phyloP scores from a whole-genome alignment of 805 yeast species.

The Saccharomycopsis sp. region DNA sequence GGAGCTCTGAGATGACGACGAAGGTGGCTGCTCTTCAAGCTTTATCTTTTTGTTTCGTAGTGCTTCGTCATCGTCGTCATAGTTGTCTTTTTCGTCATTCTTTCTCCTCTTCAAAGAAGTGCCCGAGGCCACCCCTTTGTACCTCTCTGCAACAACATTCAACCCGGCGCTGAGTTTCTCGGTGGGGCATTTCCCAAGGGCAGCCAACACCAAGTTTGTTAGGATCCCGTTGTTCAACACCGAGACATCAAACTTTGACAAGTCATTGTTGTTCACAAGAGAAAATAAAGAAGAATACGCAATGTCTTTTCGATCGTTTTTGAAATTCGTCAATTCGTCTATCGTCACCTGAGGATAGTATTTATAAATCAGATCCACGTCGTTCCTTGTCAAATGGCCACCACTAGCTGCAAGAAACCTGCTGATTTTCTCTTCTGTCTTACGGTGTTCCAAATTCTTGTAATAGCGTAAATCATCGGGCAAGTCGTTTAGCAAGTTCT shows the following conservation, averaged over 20 bases:
- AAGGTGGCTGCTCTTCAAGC: neutral
- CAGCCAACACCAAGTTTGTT: slow-evolving; percentile 54
- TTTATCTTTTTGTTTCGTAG: slow-evolving; percentile 12
- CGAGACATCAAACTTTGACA: slow-evolving; percentile 62
- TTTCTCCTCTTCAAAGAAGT: slow-evolving; percentile 15
- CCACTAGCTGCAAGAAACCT: slow-evolving; percentile 22
- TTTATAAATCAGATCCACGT: slow-evolving; percentile 14
- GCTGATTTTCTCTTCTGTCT: slow-evolving; percentile 23
- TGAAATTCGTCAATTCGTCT: slow-evolving; percentile 2
- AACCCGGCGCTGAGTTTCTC: slow-evolving; percentile 54
- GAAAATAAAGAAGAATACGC: slow-evolving; percentile 60
- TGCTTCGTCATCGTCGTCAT: slow-evolving; percentile 17
- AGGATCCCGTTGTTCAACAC: slow-evolving; percentile 57
- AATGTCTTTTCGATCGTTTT: slow-evolving; percentile 28
- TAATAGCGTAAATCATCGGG: slow-evolving; percentile 13
- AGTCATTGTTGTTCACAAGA: slow-evolving; percentile 52
- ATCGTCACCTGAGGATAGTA: slow-evolving; percentile 14
- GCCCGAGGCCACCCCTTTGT: slow-evolving; percentile 24
- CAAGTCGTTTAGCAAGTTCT: slow-evolving; percentile 12
- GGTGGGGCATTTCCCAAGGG: slow-evolving; percentile 47
- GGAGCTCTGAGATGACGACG: slow-evolving; percentile 25
- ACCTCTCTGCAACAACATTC: slow-evolving; percentile 60
- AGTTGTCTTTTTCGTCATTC: slow-evolving; percentile 23
- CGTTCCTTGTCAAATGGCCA: slow-evolving; percentile 20
- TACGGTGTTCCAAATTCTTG: slow-evolving; percentile 24